phyloP scores from a whole-genome alignment of 352 stramenopile species.

The Phytopythium boreale region DNA sequence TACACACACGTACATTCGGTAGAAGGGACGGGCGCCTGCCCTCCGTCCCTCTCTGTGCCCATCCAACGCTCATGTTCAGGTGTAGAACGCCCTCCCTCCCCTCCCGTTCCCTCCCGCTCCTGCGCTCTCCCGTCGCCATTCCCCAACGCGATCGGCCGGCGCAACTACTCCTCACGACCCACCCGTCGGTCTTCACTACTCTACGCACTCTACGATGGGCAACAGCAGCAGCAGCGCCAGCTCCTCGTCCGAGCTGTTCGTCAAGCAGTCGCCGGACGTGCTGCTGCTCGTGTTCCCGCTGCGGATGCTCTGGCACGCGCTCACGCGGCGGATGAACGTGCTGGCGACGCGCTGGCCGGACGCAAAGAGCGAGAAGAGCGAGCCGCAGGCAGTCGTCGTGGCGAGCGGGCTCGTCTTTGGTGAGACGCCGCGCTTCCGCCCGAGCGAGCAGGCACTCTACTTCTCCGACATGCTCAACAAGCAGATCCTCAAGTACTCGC shows the following conservation, averaged over 20 bases:
- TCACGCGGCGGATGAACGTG: conserved; percentile 14
- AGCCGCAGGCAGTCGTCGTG: conserved; percentile 32
- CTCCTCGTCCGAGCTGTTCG: conserved; percentile 16
- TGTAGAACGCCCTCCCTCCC: too few relatives aligned
- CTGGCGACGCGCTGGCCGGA: conserved; percentile 4
- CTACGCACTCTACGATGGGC: conserved; percentile 4
- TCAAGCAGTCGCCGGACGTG: conserved; percentile 19
- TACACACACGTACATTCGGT: too few relatives aligned
- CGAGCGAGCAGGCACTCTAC: conserved; percentile 53
- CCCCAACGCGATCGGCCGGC: too few relatives aligned
- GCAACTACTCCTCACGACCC: neutral
- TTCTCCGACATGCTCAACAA: conserved; percentile 57
- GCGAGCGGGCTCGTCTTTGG: conserved; percentile 45
- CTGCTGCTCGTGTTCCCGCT: conserved; percentile 17
- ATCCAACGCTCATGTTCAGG: too few relatives aligned
- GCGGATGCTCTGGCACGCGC: conserved; percentile 25
- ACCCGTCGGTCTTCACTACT: neutral
- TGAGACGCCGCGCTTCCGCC: conserved; percentile 54
- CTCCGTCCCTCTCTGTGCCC: too few relatives aligned
- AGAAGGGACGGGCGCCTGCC: too few relatives aligned
- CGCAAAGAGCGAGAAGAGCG: conserved; percentile 2
- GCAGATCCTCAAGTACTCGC: conserved; percentile 47
- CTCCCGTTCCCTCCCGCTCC: too few relatives aligned
- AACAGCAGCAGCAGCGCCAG: conserved; percentile 5
- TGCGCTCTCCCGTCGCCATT: neutral